Evolutionary conservation across 352 stramenopile genomes (phyloP).

Genomic region (Pythium rishiriense): DNA sequence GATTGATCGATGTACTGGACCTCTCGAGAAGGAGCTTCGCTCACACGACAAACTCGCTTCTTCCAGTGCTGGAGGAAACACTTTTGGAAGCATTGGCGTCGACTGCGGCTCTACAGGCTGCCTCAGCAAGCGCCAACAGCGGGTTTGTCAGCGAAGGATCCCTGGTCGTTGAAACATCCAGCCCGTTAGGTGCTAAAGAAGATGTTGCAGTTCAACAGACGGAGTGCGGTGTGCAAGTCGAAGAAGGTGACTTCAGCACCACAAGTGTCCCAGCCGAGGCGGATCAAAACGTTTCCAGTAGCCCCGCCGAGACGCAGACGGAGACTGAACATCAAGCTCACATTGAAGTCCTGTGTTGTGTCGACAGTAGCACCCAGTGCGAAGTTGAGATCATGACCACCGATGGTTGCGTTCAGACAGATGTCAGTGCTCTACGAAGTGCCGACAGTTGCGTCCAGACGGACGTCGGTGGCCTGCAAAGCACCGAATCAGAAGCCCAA

Average conservation of each 20-base stretch:
- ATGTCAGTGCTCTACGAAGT: background rate
- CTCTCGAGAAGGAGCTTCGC: no score
- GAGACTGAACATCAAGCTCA: no score
- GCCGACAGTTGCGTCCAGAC: constrained; percentile 5
- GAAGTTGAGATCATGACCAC: background rate
- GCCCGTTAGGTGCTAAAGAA: background rate
- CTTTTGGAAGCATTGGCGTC: constrained; percentile 24
- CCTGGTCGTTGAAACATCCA: no score
- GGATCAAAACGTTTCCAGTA: background rate
- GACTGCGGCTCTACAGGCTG: background rate
- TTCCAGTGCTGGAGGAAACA: constrained; percentile 31
- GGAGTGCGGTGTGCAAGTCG: background rate
- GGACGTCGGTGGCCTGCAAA: background rate
- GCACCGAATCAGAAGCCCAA: background rate
- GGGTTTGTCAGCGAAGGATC: no score
- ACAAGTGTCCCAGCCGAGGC: background rate
- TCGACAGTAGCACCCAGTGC: background rate
- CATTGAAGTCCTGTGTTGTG: background rate
- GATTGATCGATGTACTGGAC: no score
- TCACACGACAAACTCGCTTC: background rate
- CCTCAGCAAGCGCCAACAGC: background rate
- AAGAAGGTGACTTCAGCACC: background rate
- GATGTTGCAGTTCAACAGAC: background rate
- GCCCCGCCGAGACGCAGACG: background rate
- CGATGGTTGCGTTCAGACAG: constrained; percentile 8